These are phyloP conservation scores for Pulveroboletus sp. DNA, from an alignment of 768 basidiomycete species.

Conservation along the genomic window DNA sequence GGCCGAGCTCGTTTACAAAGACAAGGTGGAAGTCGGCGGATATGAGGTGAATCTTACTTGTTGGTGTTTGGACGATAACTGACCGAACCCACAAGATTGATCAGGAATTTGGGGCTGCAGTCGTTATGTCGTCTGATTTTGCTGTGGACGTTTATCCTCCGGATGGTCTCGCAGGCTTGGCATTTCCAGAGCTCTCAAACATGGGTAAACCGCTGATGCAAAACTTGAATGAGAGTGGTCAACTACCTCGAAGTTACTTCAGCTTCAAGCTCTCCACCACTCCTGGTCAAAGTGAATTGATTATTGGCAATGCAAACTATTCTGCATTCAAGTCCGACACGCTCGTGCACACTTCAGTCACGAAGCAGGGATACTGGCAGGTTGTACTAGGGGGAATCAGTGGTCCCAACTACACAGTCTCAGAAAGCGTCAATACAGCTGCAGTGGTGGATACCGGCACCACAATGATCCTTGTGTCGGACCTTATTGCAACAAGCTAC, in stretches of 20 bases:
- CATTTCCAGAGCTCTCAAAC: constrained; percentile 35
- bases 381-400: constrained; percentile 23
- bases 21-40: constrained; percentile 34
- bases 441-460: constrained; percentile 34
- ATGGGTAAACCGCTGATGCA: constrained; percentile 37
- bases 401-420: neutral
- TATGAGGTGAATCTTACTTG: constrained; percentile 20
- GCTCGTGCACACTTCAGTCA: constrained; percentile 34
- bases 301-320: constrained; percentile 35
- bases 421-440: neutral
- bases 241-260: constrained; percentile 27
- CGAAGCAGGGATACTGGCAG: constrained; percentile 33
- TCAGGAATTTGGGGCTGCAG: constrained; percentile 30
- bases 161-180: constrained; percentile 40
- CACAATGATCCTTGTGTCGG: constrained; percentile 19
- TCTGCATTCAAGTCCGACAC: constrained; percentile 44
- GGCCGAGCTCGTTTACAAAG: constrained; percentile 31
- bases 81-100: constrained; percentile 18
- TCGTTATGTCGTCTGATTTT: neutral
- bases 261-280: constrained; percentile 41
- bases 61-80: neutral
- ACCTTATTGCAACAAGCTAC: constrained; percentile 16
- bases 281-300: constrained; percentile 13
- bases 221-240: constrained; percentile 34
- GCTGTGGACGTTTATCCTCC: neutral